Evolutionary conservation across 1,284 basidiomycete species (phyloP).

Genomic region (Rhizoctonia solani): DNA sequence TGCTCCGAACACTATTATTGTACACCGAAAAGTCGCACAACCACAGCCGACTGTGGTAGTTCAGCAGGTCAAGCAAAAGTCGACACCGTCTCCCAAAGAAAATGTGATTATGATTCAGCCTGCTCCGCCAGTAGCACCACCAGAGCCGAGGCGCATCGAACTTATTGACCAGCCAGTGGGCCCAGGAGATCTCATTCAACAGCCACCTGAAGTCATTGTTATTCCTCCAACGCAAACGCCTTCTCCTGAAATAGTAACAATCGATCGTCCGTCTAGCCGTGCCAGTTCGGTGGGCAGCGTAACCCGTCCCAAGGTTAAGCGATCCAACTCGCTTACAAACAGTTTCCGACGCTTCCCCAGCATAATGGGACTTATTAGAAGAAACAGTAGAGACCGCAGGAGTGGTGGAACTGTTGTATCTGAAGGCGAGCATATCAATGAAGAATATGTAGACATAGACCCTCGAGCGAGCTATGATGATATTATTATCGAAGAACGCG

Average conservation of each 20-base stretch:
- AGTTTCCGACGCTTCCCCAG: constrained; percentile 14
- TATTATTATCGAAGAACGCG: constrained; percentile 14
- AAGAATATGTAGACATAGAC: not conserved
- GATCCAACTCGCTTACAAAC: constrained; percentile 8
- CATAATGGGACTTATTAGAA: constrained; percentile 13
- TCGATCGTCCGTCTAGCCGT: not conserved
- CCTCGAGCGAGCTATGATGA: not conserved
- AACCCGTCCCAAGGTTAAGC: constrained; percentile 7
- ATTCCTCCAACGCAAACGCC: not conserved
- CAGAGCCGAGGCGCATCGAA: constrained; percentile 18
- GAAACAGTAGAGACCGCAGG: not conserved
- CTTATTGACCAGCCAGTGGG: constrained; percentile 24
- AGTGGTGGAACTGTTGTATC: not conserved
- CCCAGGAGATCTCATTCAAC: not conserved
- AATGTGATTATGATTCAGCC: not conserved
- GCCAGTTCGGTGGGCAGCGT: not conserved
- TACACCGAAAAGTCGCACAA: not conserved
- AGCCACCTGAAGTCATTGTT: constrained; percentile 8
- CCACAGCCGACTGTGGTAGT: not conserved
- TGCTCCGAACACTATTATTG: not conserved
- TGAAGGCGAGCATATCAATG: not conserved
- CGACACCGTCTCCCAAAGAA: not conserved
- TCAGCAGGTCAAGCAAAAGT: not conserved
- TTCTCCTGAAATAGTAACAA: not conserved
- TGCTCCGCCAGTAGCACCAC: not conserved